phyloP scores from a whole-genome alignment of 108 stramenopile species.

The Schizochytrium sp. region DNA sequence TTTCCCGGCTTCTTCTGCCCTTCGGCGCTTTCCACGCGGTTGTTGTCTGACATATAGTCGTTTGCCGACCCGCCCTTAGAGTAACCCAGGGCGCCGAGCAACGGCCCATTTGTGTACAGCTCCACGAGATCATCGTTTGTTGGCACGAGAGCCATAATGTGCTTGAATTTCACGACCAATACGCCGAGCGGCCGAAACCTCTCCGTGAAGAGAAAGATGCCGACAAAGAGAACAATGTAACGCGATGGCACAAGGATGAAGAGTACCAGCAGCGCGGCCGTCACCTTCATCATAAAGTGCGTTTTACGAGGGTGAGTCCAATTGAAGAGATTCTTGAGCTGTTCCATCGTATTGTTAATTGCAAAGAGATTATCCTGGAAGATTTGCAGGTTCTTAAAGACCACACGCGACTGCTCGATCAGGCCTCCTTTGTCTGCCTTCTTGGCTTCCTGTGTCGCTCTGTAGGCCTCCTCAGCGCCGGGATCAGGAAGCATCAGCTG shows the following conservation, averaged over 20 bases:
- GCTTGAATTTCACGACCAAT: background rate
- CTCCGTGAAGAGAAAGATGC: background rate
- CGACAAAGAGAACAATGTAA: background rate
- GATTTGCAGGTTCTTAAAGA: conserved; percentile 7
- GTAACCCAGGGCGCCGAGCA: background rate
- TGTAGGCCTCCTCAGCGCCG: background rate
- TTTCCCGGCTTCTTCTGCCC: no score
- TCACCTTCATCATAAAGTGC: background rate
- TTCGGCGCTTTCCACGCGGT: background rate
- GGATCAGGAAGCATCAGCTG: background rate
- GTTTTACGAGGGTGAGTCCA: conserved; percentile 14
- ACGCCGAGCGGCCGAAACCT: background rate
- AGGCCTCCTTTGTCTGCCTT: background rate
- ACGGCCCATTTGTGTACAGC: background rate
- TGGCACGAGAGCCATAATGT: background rate
- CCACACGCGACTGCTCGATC: background rate
- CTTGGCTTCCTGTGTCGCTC: background rate
- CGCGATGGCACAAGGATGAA: background rate
- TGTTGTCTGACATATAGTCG: background rate
- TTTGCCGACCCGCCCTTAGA: background rate
- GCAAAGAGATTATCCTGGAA: background rate
- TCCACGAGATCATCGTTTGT: conserved; percentile 12
- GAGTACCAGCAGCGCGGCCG: background rate
- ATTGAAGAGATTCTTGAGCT: conserved; percentile 1
- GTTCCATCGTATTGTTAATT: background rate